A percentile compares a stretch with the other conserved stretches of the same genome.
phyloP scores from a whole-genome alignment of 164 flowering plant genomes.

The Vitis labrusca region DNA sequence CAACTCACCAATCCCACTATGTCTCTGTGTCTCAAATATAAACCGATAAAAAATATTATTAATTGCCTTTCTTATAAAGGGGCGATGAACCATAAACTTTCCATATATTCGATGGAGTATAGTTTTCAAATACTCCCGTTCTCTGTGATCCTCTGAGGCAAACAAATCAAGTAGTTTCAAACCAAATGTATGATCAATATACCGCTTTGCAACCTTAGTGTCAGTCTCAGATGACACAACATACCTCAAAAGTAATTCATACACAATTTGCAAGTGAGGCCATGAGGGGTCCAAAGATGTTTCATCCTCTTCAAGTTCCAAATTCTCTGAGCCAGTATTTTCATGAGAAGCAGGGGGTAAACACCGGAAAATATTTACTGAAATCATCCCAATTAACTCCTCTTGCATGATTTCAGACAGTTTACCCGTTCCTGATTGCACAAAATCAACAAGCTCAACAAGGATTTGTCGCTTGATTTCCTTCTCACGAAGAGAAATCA shows the following conservation, averaged over 20 bases:
- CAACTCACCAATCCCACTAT: constrained; percentile 35
- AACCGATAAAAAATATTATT: constrained; percentile 34
- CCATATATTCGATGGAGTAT: constrained; percentile 37
- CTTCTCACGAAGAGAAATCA: constrained; percentile 10
- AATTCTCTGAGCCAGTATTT: constrained; percentile 16
- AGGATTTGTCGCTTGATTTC: constrained; percentile 20
- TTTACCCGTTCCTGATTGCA: constrained; percentile 17
- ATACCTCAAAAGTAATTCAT: constrained; percentile 33
- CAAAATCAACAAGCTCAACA: constrained; percentile 14
- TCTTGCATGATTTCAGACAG: constrained; percentile 8
- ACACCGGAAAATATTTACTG: constrained; percentile 31
- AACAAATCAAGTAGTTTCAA: constrained; percentile 37
- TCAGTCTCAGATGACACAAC: constrained; percentile 34
- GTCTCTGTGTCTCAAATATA: constrained; percentile 35
- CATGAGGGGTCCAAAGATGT: constrained; percentile 33
- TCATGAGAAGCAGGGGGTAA: constrained; percentile 33
- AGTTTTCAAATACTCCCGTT: constrained; percentile 41
- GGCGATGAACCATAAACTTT: constrained; percentile 39
- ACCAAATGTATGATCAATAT: constrained; percentile 33
- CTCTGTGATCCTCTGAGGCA: constrained; percentile 40
- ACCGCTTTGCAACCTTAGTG: constrained; percentile 31
- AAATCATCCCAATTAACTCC: constrained; percentile 25
- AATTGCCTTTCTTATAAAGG: constrained; percentile 35
- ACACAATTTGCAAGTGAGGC: constrained; percentile 37
- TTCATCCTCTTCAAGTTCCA: constrained; percentile 33